Evolutionary conservation across 345 rosid genomes (phyloP).

Genomic region (Salix caprea): DNA sequence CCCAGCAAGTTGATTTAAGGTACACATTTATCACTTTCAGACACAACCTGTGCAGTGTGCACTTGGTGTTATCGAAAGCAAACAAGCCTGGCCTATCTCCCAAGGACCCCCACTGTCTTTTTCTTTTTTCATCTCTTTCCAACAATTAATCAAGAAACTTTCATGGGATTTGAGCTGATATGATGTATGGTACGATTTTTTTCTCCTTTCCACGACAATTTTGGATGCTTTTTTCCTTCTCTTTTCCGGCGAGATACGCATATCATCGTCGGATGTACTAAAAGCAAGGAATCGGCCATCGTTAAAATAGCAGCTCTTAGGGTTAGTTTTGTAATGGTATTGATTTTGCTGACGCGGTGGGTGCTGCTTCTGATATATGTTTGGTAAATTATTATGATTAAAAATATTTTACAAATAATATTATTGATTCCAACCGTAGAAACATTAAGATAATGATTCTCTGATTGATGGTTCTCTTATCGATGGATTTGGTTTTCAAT

Average conservation of each 20-base stretch:
- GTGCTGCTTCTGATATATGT: no score
- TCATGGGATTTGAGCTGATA: slow-evolving; percentile 24
- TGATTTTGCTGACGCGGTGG: no score
- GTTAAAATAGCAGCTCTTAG: not conserved
- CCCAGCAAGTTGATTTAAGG: not conserved
- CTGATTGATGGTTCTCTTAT: no score
- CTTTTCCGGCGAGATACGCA: not conserved
- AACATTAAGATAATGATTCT: no score
- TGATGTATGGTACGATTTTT: not conserved
- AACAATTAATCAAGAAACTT: not conserved
- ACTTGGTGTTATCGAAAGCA: not conserved
- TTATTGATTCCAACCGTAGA: no score
- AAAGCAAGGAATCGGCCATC: not conserved
- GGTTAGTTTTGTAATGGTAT: no score
- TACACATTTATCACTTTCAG: not conserved
- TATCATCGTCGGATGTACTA: not conserved
- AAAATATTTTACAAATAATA: no score
- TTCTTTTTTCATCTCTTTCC: not conserved
- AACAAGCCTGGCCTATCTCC: not conserved
- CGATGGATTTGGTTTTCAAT: no score
- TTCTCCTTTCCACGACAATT: not conserved
- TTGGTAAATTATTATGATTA: no score
- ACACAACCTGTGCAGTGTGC: slow-evolving; percentile 8
- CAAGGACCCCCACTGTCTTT: not conserved
- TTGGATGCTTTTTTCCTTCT: not conserved